A percentile compares a stretch with the other conserved stretches of the same genome.
Conservation (phyloP, 306 rosid genomes). For the Fragaria iinumae region DNA sequence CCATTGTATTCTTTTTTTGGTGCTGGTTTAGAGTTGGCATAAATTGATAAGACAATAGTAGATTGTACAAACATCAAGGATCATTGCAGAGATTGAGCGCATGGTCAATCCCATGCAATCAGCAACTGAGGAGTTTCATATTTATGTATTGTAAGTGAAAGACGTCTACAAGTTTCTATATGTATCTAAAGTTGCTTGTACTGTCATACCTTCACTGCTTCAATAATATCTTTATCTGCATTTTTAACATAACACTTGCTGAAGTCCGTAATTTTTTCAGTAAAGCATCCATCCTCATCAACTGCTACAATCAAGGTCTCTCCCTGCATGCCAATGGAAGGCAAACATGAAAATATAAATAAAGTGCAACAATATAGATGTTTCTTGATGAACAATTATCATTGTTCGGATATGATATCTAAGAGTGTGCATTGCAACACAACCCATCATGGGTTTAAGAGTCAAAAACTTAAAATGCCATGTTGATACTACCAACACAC, state of each 20-base stretch:
- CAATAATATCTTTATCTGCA: conserved; percentile 82
- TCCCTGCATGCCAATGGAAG: conserved; percentile 50
- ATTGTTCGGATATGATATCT: not conserved
- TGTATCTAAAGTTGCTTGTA: not conserved
- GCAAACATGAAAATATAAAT: conserved; percentile 1
- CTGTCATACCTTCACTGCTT: conserved; percentile 65
- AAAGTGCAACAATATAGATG: not conserved
- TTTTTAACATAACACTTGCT: conserved; percentile 81
- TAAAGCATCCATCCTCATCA: conserved; percentile 98
- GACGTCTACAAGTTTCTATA: not conserved
- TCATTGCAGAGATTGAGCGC: not conserved
- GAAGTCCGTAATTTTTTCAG: conserved; percentile 62
- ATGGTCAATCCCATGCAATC: not conserved
- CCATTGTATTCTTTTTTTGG: not conserved
- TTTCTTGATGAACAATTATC: not conserved
- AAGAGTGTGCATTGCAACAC: not conserved
- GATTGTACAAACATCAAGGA: not conserved
- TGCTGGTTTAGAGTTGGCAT: not conserved
- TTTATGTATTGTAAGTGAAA: not conserved
- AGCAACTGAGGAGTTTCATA: not conserved
- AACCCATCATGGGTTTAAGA: not conserved
- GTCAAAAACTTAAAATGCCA: not conserved
- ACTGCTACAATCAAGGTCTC: conserved; percentile 82
- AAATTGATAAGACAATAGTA: not conserved
- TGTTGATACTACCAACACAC: not conserved